Base-by-base conservation (phyloP, 1,284 basidiomycete species). In the Xanthoconium separans region DNA sequence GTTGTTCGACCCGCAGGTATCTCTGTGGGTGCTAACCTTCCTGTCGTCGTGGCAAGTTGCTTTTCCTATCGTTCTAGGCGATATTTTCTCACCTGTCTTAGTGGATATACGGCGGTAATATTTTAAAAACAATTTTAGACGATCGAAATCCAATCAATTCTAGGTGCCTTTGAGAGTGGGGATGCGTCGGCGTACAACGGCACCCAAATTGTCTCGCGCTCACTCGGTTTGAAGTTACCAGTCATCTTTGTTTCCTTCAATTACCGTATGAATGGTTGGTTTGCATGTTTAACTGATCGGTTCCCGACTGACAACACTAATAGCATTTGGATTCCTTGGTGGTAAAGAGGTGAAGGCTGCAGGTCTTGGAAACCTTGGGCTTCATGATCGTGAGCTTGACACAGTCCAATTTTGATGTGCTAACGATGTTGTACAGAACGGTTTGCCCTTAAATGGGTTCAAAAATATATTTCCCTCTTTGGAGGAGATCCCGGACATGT, bases 191-290 rank as follows among this genome's bases (percentile, higher is more conserved):
- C 18, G 12, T 59, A 56, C 41, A 56, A 63, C 20, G 64, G 65
- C 0, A 62, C 60, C 22, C 45, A 50, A 16, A 55, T 69, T 13
- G 62, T 70, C 15, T 59, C 56, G 7, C 59, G 65, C 9, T 70
- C 65, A 2, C 39, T 63, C 36, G 33, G 41, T n/a, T 50, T 67
- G 36, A 57, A 58, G 48, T 60, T 60, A 30, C 65, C 68, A 0
- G 58, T 66, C 40, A 53, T 74, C 36, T 64, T 65, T n/a, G 70
- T 71, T 4, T 67, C 72, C 2, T 55, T 70, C 57, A 74, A 73
- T 55, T 70, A 73, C 60, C 65, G 71, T 22, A 42, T 73, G 24
- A 66, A 61, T 34, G 65, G 63, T 63, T 6, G 2, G 59, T 20
- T 41, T 40, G 6, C 20, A 6, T 37, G 3, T 12, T 33, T 24